Percentiles rank a stretch among this genome's conserved stretches.
phyloP scores from a whole-genome alignment of 495 filamentous ascomycete species.

The Durotheca rogersii region DNA sequence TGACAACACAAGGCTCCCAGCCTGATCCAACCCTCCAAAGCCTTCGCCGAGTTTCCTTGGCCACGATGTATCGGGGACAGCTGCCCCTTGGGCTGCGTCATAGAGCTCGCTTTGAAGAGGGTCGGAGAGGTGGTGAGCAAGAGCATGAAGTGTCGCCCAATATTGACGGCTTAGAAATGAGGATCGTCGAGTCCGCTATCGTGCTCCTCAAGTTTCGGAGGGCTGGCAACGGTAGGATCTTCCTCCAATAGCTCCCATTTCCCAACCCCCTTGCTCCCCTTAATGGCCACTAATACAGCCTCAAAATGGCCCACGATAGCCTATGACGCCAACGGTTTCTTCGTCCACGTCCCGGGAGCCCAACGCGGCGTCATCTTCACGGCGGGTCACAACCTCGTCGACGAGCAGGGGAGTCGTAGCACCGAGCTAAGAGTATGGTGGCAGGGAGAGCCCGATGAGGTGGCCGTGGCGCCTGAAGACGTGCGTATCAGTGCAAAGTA shows the following conservation, averaged over 20 bases:
- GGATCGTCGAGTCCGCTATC: neutral
- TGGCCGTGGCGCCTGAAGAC: neutral
- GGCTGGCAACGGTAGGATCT: neutral
- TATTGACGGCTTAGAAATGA: neutral
- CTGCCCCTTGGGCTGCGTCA: neutral
- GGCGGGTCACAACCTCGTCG: slow-evolving; percentile 9
- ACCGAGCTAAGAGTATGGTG: neutral
- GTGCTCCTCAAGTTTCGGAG: neutral
- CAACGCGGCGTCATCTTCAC: slow-evolving; percentile 18
- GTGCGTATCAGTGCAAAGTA: neutral
- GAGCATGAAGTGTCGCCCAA: neutral
- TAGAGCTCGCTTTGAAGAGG: neutral
- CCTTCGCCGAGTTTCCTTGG: neutral
- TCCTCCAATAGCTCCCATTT: neutral
- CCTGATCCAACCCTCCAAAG: neutral
- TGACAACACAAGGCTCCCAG: neutral
- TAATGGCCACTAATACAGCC: no score
- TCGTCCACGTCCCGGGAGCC: slow-evolving; percentile 34
- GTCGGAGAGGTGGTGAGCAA: neutral
- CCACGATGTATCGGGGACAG: neutral
- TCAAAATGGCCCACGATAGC: no score
- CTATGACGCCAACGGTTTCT: slow-evolving; percentile 36
- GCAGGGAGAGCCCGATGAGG: neutral
- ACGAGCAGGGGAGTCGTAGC: neutral
- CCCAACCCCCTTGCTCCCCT: no score